Conservation (phyloP, 768 basidiomycete genomes). For the Russula olivacea region DNA sequence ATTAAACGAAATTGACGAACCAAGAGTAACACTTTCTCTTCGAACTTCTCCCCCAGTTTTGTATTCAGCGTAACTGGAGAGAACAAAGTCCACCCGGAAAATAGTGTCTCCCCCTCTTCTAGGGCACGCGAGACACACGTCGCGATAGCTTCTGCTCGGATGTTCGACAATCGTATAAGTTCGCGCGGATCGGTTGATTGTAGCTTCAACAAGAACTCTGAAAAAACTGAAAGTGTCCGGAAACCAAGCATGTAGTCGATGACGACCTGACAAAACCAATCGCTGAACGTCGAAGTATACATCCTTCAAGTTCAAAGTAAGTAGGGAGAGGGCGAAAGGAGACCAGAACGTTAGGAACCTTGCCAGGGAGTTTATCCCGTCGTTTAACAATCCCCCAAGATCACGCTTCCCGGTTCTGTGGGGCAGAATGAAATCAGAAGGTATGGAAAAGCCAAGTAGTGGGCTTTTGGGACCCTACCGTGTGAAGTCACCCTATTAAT, state of each 20-base stretch:
- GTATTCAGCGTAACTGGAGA: conserved; percentile 72
- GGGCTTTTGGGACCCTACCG: conserved; percentile 39
- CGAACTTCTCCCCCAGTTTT: conserved; percentile 72
- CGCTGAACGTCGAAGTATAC: conserved; percentile 85
- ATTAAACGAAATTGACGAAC: conserved; percentile 42
- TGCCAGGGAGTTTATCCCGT: conserved; percentile 91
- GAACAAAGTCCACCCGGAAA: conserved; percentile 90
- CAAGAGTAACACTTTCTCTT: conserved; percentile 89
- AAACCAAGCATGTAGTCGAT: conserved; percentile 90
- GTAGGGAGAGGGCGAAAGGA: not conserved
- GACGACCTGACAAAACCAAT: conserved; percentile 96
- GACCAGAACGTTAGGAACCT: conserved; percentile 39
- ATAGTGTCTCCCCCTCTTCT: conserved; percentile 47
- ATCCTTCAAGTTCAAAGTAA: conserved; percentile 41
- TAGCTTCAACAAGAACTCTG: conserved; percentile 85
- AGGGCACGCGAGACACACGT: conserved; percentile 60
- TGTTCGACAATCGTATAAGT: conserved; percentile 79
- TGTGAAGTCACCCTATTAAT: conserved; percentile 73
- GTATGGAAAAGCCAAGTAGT: not conserved
- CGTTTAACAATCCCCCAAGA: conserved; percentile 83
- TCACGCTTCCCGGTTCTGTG: conserved; percentile 92
- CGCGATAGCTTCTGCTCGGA: conserved; percentile 89
- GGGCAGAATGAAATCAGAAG: conserved; percentile 3
- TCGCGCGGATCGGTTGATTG: conserved; percentile 90
- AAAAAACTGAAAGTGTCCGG: conserved; percentile 81